phyloP scores from a whole-genome alignment of 257 asterid species.

The Penstemon barbatus region DNA sequence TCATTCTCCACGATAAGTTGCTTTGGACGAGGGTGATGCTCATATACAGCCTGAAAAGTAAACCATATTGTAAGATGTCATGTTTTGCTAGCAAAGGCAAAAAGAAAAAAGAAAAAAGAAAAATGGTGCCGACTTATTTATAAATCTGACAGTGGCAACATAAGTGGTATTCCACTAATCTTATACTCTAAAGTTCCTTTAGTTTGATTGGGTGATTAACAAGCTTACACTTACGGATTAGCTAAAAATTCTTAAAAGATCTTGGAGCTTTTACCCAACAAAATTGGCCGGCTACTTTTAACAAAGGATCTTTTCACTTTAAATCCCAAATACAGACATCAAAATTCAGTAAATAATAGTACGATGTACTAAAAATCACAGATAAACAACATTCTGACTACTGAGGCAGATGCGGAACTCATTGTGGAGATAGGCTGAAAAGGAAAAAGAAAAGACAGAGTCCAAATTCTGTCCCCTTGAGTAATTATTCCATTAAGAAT shows the following conservation, averaged over 20 bases:
- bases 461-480: neutral
- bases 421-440: neutral
- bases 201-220: no score
- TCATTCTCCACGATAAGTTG: constrained; percentile 93
- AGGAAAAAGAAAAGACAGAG: neutral
- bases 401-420: no score
- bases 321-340: no score
- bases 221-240: no score
- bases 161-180: neutral
- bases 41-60: constrained; percentile 77
- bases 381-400: no score
- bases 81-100: neutral
- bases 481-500: neutral
- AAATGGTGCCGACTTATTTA: neutral
- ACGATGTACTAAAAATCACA: no score
- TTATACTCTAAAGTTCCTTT: no score
- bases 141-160: neutral
- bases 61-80: neutral
- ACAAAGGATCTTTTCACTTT: no score
- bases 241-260: no score
- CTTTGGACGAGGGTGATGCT: constrained; percentile 98
- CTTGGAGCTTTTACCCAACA: no score
- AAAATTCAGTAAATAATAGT: no score
- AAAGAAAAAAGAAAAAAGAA: neutral
- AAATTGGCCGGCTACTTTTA: no score